Evolutionary conservation across 2,329 filamentous ascomycete species (phyloP).

Genomic region (Fusarium torreyae): DNA sequence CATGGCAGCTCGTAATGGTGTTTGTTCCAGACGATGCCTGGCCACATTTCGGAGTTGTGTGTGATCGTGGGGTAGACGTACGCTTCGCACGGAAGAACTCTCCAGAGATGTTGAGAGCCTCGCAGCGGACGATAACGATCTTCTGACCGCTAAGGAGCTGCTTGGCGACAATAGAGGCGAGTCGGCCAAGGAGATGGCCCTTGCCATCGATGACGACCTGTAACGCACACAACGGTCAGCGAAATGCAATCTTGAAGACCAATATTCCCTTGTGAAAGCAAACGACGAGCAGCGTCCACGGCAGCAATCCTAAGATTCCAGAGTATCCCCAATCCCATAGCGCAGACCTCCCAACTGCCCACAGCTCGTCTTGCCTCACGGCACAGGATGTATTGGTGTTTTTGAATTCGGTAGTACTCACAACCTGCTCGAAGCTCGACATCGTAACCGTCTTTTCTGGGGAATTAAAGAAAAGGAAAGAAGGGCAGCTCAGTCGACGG

Average conservation of each 20-base stretch:
- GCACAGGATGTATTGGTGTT: slow-evolving; percentile 33
- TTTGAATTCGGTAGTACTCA: slow-evolving; percentile 64
- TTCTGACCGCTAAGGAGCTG: slow-evolving; percentile 99
- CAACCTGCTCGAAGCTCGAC: slow-evolving; percentile 80
- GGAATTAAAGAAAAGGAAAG: slow-evolving; percentile 52
- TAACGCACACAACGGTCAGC: slow-evolving; percentile 47
- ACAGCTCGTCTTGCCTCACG: slow-evolving; percentile 41
- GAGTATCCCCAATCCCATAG: slow-evolving; percentile 35
- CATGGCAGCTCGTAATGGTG: slow-evolving; percentile 21
- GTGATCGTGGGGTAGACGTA: slow-evolving; percentile 72
- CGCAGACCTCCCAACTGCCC: slow-evolving; percentile 33
- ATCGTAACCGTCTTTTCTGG: slow-evolving; percentile 64
- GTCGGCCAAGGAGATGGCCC: slow-evolving; percentile 99
- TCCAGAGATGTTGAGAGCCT: slow-evolving; percentile 99
- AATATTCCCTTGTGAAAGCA: slow-evolving; percentile 40
- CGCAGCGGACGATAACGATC: slow-evolving; percentile 98
- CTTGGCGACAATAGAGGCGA: slow-evolving; percentile 98
- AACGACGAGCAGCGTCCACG: slow-evolving; percentile 29
- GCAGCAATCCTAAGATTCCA: slow-evolving; percentile 32
- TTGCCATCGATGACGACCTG: slow-evolving; percentile 99
- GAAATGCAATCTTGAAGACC: slow-evolving; percentile 33
- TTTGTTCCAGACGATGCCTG: slow-evolving; percentile 38
- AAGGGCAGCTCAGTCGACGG: slow-evolving; percentile 55
- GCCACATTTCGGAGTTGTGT: slow-evolving; percentile 38
- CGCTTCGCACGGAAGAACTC: slow-evolving; percentile 99